Conservation (phyloP, 768 basidiomycete species). For the Kwoniella heveanensis region DNA sequence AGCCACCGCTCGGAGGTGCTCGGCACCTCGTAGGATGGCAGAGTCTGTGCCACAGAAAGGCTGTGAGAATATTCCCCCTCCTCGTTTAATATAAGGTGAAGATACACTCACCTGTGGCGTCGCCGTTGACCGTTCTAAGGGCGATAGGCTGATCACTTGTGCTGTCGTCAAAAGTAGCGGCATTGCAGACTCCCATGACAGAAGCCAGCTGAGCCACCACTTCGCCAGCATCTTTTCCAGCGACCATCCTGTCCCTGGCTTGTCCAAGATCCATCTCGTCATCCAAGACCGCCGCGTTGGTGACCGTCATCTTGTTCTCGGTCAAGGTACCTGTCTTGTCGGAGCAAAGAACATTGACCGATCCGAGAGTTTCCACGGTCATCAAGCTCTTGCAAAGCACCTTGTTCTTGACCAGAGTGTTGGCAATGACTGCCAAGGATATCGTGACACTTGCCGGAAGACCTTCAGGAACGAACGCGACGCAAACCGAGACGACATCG, state of each 20-base stretch:
- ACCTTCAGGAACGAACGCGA: conserved; percentile 62
- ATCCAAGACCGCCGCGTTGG: conserved; percentile 59
- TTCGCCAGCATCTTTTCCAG: conserved; percentile 8
- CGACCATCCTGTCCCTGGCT: conserved; percentile 39
- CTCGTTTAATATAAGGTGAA: no score
- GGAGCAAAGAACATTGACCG: conserved; percentile 64
- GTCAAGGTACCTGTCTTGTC: conserved; percentile 64
- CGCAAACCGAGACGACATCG: conserved; percentile 63
- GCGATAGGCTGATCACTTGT: conserved; percentile 50
- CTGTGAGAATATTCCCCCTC: no score
- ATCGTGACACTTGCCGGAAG: conserved; percentile 50
- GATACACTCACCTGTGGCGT: conserved; percentile 59
- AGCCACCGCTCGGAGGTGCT: conserved; percentile 35
- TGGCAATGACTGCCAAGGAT: conserved; percentile 55
- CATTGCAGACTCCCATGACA: conserved; percentile 62
- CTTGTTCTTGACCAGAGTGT: conserved; percentile 62
- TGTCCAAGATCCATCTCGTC: conserved; percentile 32
- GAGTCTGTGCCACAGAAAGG: conserved; percentile 54
- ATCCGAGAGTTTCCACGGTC: conserved; percentile 69
- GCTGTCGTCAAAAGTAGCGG: conserved; percentile 59
- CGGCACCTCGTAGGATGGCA: conserved; percentile 63
- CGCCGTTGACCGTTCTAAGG: conserved; percentile 59
- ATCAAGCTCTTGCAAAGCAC: conserved; percentile 65
- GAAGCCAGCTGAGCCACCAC: conserved; percentile 46
- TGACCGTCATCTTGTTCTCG: conserved; percentile 65